Base-by-base conservation (phyloP, 257 asterid genomes). In the Gynochthodes officinalis region DNA sequence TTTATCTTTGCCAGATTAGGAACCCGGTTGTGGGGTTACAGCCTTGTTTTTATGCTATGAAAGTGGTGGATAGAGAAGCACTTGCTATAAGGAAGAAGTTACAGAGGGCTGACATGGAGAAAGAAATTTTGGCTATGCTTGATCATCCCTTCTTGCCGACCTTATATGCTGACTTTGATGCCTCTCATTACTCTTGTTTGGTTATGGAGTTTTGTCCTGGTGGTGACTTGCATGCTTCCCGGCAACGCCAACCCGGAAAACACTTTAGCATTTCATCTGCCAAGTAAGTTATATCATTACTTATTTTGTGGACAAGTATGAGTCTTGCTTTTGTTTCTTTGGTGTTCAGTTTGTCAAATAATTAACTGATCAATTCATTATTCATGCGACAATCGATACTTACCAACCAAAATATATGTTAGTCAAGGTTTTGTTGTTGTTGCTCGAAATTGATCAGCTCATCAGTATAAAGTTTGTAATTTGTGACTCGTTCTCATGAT, bases 181-280 rank as follows among this genome's bases (percentile, higher is more conserved):
- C 87, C 35, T 76, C 83, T 1, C 87, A 83, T 39, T 83, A 80
- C 19, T 83, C 85, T 21, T 83, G 85, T 62, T 63, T 83, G 68
- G 80, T 83, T 63, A 83, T 83, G 87, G 87, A 83, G 77, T 83
- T 78, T 64, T 83, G 87, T 62, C 82, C 87, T 16, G 85, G 85
- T 2, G 87, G 85, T 0, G 87, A 83, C 42, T 76, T 83, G 72
- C 85, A 81, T 54, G 85, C 85, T 12, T 75, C 84, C 49, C 73
- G 85, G 27, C 87, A 78, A 71, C 85, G 82, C 60, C 85, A 84
- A n/a, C 73, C 85, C 7, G 67, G 70, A 48, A 84, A 76, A 37
- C 83, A 79, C 30, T 84, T 84, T 77, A 76, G 65, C 70, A 69
- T 78, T 73, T 78, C 85, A 10, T 76, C 84, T 5, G 82, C 88